Base-by-base conservation (phyloP, 345 rosid genomes). In the Passiflora organensis region DNA sequence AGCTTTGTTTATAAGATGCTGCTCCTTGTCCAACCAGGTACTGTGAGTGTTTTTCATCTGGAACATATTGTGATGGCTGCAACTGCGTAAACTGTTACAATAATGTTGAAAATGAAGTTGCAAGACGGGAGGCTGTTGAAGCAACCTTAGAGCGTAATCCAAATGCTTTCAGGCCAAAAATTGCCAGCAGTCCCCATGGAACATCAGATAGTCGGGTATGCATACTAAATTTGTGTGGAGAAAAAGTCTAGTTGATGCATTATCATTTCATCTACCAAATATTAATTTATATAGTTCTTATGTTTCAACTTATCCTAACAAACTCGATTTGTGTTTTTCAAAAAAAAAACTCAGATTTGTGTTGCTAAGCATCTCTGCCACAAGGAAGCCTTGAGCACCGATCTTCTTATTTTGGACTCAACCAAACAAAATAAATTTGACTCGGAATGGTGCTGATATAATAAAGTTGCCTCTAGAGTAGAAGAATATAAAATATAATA, bases 31-130 rank as follows among this genome's bases (percentile, higher is more conserved):
- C 75, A 57, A 21, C 48, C 73, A 94, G 99, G 79, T 94, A 94
- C 45, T 89, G 99, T 62, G 99, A 94, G 58, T 94, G 97, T 75
- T 94, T 94, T 78, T 95, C 99, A 47, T 83, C 99, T 47, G 99
- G 95, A 63, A 78, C 80, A 49, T 94, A 89, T 67, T 89, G 99
- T 77, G 96, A 94, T 70, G 97, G 96, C 36, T 94, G 99, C 85
- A 94, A 94, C 72, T 94, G 96, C 74, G 76, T 70, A 48, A 87
- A 87, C 67, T 94, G 99, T 71, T 81, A 74, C 73, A 94, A 94
- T 78, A 94, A 94, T 65, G 89, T 85, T 76, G 96, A 87, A 46
- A 80, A 87, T 57, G 99, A 94, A 77, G 81, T 84, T 63, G 82
- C 85, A 6, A 82, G 99, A 70, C 75, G 89, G 62, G 97, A 94